Evolutionary conservation across 2,329 filamentous ascomycete species (phyloP).

Genomic region (Juglanconis sp.): DNA sequence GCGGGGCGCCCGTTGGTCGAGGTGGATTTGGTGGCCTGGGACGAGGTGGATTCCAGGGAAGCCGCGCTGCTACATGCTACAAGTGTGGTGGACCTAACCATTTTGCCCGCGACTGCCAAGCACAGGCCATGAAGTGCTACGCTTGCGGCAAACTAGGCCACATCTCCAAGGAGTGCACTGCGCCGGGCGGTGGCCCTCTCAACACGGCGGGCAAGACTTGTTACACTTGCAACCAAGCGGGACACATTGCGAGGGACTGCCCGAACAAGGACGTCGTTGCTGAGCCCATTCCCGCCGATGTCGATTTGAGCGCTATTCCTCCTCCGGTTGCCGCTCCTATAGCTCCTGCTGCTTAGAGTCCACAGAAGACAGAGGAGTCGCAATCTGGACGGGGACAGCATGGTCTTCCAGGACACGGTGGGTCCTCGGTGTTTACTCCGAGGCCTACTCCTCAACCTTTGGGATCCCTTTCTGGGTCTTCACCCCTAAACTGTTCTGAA

Average conservation of each 20-base stretch:
- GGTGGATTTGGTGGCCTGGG: constrained; percentile 65
- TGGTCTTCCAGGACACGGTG: neutral
- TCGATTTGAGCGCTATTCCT: constrained; percentile 37
- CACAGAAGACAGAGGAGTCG: neutral
- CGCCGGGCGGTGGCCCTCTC: constrained; percentile 90
- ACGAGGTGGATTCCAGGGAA: constrained; percentile 71
- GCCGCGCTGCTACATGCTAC: constrained; percentile 68
- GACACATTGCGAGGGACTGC: constrained; percentile 95
- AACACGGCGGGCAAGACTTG: constrained; percentile 98
- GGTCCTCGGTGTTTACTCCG: neutral
- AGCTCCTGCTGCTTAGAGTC: constrained; percentile 41
- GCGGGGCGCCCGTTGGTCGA: constrained; percentile 66
- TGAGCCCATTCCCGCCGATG: constrained; percentile 35
- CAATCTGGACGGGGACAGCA: neutral
- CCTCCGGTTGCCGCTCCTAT: constrained; percentile 34
- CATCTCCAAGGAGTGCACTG: constrained; percentile 91
- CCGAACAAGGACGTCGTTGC: constrained; percentile 58
- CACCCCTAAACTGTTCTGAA: neutral
- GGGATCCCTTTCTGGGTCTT: neutral
- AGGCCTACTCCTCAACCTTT: neutral
- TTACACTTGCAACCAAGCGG: constrained; percentile 94
- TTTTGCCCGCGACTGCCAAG: constrained; percentile 97
- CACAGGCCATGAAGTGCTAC: constrained; percentile 98
- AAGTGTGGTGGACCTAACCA: constrained; percentile 89
- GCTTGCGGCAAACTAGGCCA: constrained; percentile 93